These are phyloP conservation scores for Aspergillus novoparasiticus DNA, from an alignment of 2,329 filamentous ascomycete species.

Conservation along the genomic window DNA sequence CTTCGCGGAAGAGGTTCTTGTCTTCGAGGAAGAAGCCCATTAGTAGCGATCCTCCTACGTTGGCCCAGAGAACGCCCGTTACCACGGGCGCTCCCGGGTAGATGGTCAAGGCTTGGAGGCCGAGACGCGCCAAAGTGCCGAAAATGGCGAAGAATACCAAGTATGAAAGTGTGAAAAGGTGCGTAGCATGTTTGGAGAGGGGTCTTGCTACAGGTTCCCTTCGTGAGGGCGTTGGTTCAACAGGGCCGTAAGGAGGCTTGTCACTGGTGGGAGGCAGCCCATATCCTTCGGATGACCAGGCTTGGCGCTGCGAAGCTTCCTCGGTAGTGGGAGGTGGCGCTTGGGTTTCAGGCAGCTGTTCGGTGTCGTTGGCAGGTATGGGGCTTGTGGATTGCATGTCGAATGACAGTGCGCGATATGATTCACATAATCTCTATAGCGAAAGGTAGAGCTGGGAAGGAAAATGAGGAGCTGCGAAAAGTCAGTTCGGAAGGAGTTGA, in stretches of 20 bases:
- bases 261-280: constrained; percentile 20
- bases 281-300: constrained; percentile 41
- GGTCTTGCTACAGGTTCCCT: constrained; percentile 14
- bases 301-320: constrained; percentile 39
- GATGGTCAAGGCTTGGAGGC: constrained; percentile 74
- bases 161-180: constrained; percentile 75
- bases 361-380: constrained; percentile 12
- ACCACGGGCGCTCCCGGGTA: constrained; percentile 77
- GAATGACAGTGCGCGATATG: background rate
- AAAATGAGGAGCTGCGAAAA: background rate
- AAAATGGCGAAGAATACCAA: constrained; percentile 82
- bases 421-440: background rate
- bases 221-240: constrained; percentile 16
- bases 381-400: background rate
- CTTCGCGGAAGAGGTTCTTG: constrained; percentile 69
- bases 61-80: constrained; percentile 82
- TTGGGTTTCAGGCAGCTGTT: constrained; percentile 27
- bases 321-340: constrained; percentile 49
- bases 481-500: background rate
- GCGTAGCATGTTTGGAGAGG: constrained; percentile 57
- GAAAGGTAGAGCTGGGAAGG: background rate
- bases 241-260: constrained; percentile 14
- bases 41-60: constrained; percentile 76
- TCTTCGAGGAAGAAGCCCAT: constrained; percentile 89
- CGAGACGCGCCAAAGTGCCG: constrained; percentile 80